These are phyloP conservation scores for Lentinula lateritia DNA, from an alignment of 768 basidiomycete genomes.

Conservation along the genomic window DNA sequence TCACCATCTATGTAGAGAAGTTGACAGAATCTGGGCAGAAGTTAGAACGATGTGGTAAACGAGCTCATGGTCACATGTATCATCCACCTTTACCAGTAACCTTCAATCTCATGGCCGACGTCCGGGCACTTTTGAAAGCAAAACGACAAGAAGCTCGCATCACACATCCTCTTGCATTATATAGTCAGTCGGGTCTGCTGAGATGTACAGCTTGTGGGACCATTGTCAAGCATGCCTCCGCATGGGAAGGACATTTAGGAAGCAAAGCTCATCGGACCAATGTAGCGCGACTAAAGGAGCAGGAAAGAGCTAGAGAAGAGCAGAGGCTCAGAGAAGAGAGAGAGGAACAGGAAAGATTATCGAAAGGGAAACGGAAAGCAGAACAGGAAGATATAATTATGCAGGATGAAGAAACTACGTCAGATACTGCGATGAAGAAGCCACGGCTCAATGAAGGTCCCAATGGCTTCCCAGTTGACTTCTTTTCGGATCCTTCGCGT, in stretches of 20 bases:
- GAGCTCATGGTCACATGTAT: neutral
- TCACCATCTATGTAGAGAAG: no score
- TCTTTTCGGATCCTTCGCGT: constrained; percentile 75
- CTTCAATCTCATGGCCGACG: constrained; percentile 56
- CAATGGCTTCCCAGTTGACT: constrained; percentile 54
- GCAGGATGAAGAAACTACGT: constrained; percentile 17
- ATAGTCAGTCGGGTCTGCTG: constrained; percentile 60
- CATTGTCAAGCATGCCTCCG: constrained; percentile 66
- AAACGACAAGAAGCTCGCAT: constrained; percentile 74
- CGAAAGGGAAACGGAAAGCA: constrained; percentile 29
- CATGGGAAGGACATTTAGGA: constrained; percentile 85
- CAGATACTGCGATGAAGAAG: constrained; percentile 24
- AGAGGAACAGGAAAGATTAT: constrained; percentile 24
- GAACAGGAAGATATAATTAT: constrained; percentile 12
- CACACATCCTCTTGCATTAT: constrained; percentile 68
- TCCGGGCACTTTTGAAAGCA: constrained; percentile 76
- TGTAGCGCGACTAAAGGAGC: constrained; percentile 52
- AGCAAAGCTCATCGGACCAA: constrained; percentile 75
- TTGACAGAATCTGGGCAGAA: no score
- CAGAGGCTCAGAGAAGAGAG: constrained; percentile 26
- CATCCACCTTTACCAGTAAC: neutral
- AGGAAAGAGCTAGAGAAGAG: constrained; percentile 39
- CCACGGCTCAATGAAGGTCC: constrained; percentile 18
- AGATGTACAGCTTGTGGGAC: constrained; percentile 62
- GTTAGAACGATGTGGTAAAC: neutral